Base-by-base conservation (phyloP, 2,329 filamentous ascomycete species). In the Botrytis galanthina region DNA sequence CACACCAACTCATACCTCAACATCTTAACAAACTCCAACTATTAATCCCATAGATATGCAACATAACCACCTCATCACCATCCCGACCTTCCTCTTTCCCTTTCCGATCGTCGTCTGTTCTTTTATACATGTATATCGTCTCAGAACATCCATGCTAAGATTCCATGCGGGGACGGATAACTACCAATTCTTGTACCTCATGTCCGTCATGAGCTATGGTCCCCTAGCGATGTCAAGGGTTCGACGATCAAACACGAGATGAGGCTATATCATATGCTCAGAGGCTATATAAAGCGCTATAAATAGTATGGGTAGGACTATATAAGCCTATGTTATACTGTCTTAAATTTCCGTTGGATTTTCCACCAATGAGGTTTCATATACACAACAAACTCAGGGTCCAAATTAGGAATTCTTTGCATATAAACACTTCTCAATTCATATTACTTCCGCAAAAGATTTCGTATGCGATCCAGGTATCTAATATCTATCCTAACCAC, bases 401-500 rank as follows among this genome's bases (percentile, higher is more conserved):
- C n/a, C 51, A 18, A 57, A 57, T 57, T 29, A 14, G n/a, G 51
- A 57, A 57, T 29, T 8, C 14, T 57, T 57, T 57, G 51, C 51
- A 57, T 57, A 32, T 57, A 57, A 57, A 29, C 14, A 29, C 51
- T 57, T 57, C n/a, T 57, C 63, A 14, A 48, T 66, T 66, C 42
- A 14, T 32, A 22, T 57, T 29, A 18, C 14, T 18, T 57, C 32
- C 59, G 37, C 48, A 68, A 22, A 22, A 32, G 14, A 18, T 39
- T 3, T 57, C 22, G 46, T n/a, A 61, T 37, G 44, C 22, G 26
- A 54, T 54, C 66, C 48, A 54, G 48, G 16, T 57, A 29, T 68
- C 35, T 42, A 42, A 32, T 16, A 68, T 68, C 46, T 57, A 68
- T 57, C 48, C 66, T 32, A 68, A 66, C 44, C 20, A n/a, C 60